Base-by-base conservation (phyloP, 2,329 filamentous ascomycete genomes). In the Tolypocladium endophyticum region DNA sequence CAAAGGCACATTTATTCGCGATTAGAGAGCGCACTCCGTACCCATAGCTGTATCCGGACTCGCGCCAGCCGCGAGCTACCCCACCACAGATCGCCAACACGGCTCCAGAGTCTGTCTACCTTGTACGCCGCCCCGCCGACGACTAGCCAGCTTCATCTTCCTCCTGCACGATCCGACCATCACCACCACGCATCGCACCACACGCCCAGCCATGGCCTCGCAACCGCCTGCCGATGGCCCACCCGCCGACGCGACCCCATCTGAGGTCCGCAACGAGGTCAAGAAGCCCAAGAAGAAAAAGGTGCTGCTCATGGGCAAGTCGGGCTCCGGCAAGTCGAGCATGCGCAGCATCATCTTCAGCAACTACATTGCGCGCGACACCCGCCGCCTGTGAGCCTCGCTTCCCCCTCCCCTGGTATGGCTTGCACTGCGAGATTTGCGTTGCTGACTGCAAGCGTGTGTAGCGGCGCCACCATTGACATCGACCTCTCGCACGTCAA, bases 301-400 rank as follows among this genome's bases (percentile, higher is more conserved):
- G 81, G 89, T 92, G 57, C 79, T 92, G 56, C 79, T 92, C 63
- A 92, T 92, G 94, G 94, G 94, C 67, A 97, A 97, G 79, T 96
- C 90, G 63, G 94, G 94, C 59, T 96, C 93, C 0, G 94, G 94
- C 59, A 99, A 99, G 77, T 97, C 92, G 50, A 97, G 92, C 60
- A 99, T 99, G 94, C 85, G 94, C 64, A 94, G 89, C 70, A 97
- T 99, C 71, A 97, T 99, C 73, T 99, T 99, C 77, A 96, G 90
- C 79, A 97, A 97, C 76, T 97, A 97, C 73, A 92, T 97, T 65
- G 94, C 94, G 60, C 92, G 95, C 71, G 94, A 99, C 74, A 96
- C 96, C 8, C 84, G 94, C 45, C 81, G 94, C 61, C 79, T 99
- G 81, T 83, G 69, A 72, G 80, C 72, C 11, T 1, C 33, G 6